Percentiles rank a stretch among this genome's conserved stretches.
phyloP scores from a whole-genome alignment of 2,329 filamentous ascomycete genomes.

The Pseudogymnoascus pannorum region DNA sequence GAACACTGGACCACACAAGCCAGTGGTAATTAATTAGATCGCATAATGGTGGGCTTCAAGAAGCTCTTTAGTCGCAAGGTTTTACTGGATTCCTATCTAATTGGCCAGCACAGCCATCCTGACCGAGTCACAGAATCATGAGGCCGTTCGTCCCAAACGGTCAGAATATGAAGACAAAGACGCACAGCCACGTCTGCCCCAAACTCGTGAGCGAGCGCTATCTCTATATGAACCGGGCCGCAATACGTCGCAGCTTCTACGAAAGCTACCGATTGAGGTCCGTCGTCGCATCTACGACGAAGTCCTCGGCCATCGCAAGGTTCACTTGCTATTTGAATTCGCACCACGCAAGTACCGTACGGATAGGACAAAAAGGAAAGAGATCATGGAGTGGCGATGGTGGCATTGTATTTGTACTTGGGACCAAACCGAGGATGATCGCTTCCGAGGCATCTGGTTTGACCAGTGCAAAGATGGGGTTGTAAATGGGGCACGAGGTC shows the following conservation, averaged over 20 bases:
- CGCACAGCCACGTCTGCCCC: conserved; percentile 1
- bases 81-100: not conserved
- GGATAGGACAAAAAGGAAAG: conserved; percentile 14
- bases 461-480: conserved; percentile 13
- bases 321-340: conserved; percentile 4
- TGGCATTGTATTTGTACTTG: conserved; percentile 16
- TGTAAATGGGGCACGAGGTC: conserved; percentile 6
- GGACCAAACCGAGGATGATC: conserved; percentile 13
- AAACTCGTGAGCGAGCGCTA: not conserved
- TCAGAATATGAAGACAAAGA: not conserved
- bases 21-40: not conserved
- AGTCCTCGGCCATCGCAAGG: conserved; percentile 14
- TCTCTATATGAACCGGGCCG: not conserved
- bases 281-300: conserved; percentile 18
- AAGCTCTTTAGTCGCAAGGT: conserved; percentile 1
- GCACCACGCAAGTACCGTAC: conserved; percentile 11
- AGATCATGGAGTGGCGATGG: conserved; percentile 17
- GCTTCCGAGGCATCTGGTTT: conserved; percentile 16
- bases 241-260: conserved; percentile 8
- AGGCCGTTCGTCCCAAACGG: not conserved
- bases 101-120: not conserved
- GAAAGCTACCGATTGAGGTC: conserved; percentile 18
- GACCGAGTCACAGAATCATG: not conserved
- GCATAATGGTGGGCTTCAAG: conserved; percentile 5
- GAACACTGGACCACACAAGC: not conserved